Percentiles rank a stretch among this genome's conserved stretches.
phyloP scores from a whole-genome alignment of 176 grass and related monocot species.

The Pontederia paniculata region DNA sequence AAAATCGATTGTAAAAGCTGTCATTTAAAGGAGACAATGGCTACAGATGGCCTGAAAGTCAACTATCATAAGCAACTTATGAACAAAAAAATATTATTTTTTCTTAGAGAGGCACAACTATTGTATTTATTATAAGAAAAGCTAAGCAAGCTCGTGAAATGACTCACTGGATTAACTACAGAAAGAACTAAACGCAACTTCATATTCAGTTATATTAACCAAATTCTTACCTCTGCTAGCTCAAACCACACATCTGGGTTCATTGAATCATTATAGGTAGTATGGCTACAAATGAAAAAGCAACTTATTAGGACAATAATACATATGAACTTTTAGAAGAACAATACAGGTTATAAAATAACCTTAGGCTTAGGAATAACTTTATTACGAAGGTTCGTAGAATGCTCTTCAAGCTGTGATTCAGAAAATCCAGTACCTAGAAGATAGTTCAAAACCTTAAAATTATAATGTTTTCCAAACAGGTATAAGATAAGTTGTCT shows the following conservation, averaged over 20 bases:
- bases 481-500: background rate
- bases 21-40: too few relatives aligned
- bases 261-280: constrained; percentile 77
- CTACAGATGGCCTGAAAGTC: too few relatives aligned
- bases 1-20: too few relatives aligned
- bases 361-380: constrained; percentile 86
- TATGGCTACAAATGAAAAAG: constrained; percentile 56
- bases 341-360: constrained; percentile 10
- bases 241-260: constrained; percentile 98
- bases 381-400: constrained; percentile 80
- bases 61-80: too few relatives aligned
- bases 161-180: too few relatives aligned
- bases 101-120: too few relatives aligned
- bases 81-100: too few relatives aligned
- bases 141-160: too few relatives aligned
- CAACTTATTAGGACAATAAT: constrained; percentile 14
- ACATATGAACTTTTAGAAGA: background rate
- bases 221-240: constrained; percentile 77
- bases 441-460: constrained; percentile 12
- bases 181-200: too few relatives aligned
- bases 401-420: constrained; percentile 77
- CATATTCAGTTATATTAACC: too few relatives aligned
- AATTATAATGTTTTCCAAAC: too few relatives aligned
- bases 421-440: constrained; percentile 99
- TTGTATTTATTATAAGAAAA: too few relatives aligned